A percentile compares a stretch with the other conserved stretches of the same genome.
Evolutionary conservation across 2,329 filamentous ascomycete species (phyloP).

Genomic region (Penicillium sp.): DNA sequence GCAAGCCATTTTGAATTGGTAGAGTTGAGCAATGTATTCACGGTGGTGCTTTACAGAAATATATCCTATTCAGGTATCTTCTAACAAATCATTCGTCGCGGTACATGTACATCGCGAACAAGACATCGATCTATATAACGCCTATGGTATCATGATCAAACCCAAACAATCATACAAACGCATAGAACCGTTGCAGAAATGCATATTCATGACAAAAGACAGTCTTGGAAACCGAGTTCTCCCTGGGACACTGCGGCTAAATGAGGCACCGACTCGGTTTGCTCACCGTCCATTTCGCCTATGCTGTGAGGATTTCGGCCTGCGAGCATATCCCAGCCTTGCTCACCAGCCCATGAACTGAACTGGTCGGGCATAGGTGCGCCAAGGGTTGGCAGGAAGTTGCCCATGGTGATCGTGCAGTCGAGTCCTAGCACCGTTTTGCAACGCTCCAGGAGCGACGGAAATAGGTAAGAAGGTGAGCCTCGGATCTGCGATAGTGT

Average conservation of each 20-base stretch:
- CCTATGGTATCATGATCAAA: slow-evolving; percentile 19
- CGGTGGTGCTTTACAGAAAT: not conserved
- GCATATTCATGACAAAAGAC: slow-evolving; percentile 4
- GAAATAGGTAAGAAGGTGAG: slow-evolving; percentile 39
- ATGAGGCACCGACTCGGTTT: slow-evolving; percentile 6
- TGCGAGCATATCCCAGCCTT: slow-evolving; percentile 15
- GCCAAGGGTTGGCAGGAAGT: slow-evolving; percentile 26
- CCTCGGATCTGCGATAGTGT: slow-evolving; percentile 40
- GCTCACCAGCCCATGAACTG: slow-evolving; percentile 16
- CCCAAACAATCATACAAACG: not conserved
- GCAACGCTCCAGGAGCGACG: slow-evolving; percentile 32
- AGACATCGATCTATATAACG: slow-evolving; percentile 11
- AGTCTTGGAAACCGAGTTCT: slow-evolving; percentile 6
- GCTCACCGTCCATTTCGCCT: slow-evolving; percentile 3
- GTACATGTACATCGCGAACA: not conserved
- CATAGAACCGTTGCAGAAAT: not conserved
- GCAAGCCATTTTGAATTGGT: not conserved
- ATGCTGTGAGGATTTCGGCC: slow-evolving; percentile 4
- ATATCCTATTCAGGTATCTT: not conserved
- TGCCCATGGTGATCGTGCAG: slow-evolving; percentile 29
- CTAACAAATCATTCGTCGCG: not conserved
- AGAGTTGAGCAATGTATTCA: not conserved
- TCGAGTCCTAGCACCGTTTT: slow-evolving; percentile 33
- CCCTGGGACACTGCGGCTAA: slow-evolving; percentile 1
- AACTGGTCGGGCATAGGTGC: slow-evolving; percentile 10